These are phyloP conservation scores for Oryza rufipogon DNA, from an alignment of 176 grass and related monocot genomes.

Conservation along the genomic window DNA sequence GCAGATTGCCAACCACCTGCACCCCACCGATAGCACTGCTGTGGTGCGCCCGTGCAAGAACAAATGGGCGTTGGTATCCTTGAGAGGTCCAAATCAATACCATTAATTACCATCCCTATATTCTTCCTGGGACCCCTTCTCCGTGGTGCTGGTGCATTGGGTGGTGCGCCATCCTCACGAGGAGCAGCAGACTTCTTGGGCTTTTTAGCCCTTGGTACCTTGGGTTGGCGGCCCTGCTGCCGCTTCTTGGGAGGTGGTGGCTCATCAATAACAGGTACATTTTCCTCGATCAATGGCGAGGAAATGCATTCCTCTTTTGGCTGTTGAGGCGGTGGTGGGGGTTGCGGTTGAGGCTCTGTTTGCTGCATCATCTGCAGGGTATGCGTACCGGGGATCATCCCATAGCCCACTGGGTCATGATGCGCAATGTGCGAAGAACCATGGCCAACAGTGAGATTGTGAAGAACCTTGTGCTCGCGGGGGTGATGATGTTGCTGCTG, in stretches of 20 bases:
- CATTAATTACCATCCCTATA: slow-evolving; percentile 55
- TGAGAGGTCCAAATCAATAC: slow-evolving; percentile 55
- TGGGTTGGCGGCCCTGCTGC: slow-evolving; percentile 33
- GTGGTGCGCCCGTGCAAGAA: slow-evolving; percentile 56
- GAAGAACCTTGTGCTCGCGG: slow-evolving; percentile 19
- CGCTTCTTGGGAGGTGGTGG: slow-evolving; percentile 46
- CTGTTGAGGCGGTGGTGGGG: neutral
- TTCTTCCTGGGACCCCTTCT: slow-evolving; percentile 43
- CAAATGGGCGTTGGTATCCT: slow-evolving; percentile 63
- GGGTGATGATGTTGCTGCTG: slow-evolving; percentile 14
- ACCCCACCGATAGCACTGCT: slow-evolving; percentile 62
- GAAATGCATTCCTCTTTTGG: slow-evolving; percentile 35
- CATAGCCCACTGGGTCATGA: slow-evolving; percentile 39
- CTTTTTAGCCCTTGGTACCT: slow-evolving; percentile 52
- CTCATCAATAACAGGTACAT: slow-evolving; percentile 30
- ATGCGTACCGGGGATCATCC: slow-evolving; percentile 35
- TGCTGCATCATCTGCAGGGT: slow-evolving; percentile 38
- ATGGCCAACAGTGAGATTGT: neutral
- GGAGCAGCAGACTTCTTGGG: slow-evolving; percentile 43
- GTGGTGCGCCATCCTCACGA: slow-evolving; percentile 10
- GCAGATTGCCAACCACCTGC: slow-evolving; percentile 65
- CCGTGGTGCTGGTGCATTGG: slow-evolving; percentile 29
- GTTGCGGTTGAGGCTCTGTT: slow-evolving; percentile 13
- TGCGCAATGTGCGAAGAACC: neutral
- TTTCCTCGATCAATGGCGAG: slow-evolving; percentile 20